Percentiles rank a stretch among this genome's conserved stretches.
Evolutionary conservation across 768 basidiomycete genomes (phyloP).

Genomic region (Mycena albidolilacea): DNA sequence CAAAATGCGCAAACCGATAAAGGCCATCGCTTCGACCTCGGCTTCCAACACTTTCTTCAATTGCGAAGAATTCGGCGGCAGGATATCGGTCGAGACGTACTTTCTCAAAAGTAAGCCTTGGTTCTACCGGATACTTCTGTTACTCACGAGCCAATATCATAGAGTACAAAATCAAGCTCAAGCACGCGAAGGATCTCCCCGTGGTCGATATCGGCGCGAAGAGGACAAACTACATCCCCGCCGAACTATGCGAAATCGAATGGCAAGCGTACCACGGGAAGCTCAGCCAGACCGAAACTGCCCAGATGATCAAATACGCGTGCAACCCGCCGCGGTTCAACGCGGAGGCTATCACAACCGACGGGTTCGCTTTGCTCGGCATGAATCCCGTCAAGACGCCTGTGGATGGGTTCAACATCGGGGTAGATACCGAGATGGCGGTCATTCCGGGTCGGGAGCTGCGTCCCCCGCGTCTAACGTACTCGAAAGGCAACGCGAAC

Average conservation of each 20-base stretch:
- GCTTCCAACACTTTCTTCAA: slow-evolving; percentile 61
- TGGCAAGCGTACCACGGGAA: slow-evolving; percentile 72
- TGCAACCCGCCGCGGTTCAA: slow-evolving; percentile 75
- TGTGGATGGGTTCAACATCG: slow-evolving; percentile 70
- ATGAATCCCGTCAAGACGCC: slow-evolving; percentile 55
- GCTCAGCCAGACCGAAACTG: slow-evolving; percentile 73
- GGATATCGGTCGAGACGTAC: slow-evolving; percentile 73
- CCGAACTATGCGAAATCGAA: slow-evolving; percentile 79
- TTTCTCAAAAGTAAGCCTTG: slow-evolving; percentile 69
- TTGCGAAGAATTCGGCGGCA: slow-evolving; percentile 66
- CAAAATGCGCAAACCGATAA: slow-evolving; percentile 64
- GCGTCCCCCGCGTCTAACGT: slow-evolving; percentile 69
- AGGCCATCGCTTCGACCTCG: slow-evolving; percentile 52
- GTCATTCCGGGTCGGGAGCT: slow-evolving; percentile 78
- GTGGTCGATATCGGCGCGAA: slow-evolving; percentile 53
- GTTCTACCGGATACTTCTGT: background rate
- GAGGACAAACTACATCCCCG: slow-evolving; percentile 64
- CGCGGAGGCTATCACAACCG: slow-evolving; percentile 67
- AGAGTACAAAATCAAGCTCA: slow-evolving; percentile 67
- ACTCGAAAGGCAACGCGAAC: slow-evolving; percentile 61
- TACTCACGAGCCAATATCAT: slow-evolving; percentile 2
- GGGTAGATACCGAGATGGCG: slow-evolving; percentile 71
- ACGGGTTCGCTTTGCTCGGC: slow-evolving; percentile 73
- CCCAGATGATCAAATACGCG: slow-evolving; percentile 79
- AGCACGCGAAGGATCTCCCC: slow-evolving; percentile 45